These are phyloP conservation scores for Zasmidium cellare DNA, from an alignment of 2,329 filamentous ascomycete genomes.

Conservation along the genomic window DNA sequence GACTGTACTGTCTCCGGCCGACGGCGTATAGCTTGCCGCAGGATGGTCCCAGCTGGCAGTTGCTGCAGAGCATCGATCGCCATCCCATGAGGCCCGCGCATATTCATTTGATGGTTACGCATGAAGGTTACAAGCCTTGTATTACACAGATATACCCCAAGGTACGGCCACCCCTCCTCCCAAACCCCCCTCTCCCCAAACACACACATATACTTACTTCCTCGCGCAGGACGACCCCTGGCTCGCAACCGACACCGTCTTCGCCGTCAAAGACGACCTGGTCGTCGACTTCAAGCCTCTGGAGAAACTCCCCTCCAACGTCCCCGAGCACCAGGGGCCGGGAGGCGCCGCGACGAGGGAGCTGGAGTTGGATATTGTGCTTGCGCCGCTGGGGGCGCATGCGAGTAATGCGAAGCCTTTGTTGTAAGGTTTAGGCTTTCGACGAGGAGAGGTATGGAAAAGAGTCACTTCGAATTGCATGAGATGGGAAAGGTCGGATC, in stretches of 20 bases:
- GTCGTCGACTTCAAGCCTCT: constrained; percentile 59
- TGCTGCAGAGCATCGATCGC: constrained; percentile 56
- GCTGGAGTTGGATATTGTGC: constrained; percentile 61
- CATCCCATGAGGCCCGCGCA: constrained; percentile 63
- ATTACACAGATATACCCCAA: constrained; percentile 41
- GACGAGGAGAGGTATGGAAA: too few species aligned
- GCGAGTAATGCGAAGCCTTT: constrained; percentile 21
- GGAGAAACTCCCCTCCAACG: constrained; percentile 54
- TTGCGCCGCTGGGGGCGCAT: constrained; percentile 44
- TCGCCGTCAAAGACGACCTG: constrained; percentile 62
- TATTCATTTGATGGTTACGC: constrained; percentile 47
- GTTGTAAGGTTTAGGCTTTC: too few species aligned
- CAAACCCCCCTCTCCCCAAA: constrained; percentile 55
- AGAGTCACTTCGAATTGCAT: too few species aligned
- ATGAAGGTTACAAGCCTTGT: constrained; percentile 24
- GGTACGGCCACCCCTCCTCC: constrained; percentile 41
- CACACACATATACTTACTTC: too few species aligned
- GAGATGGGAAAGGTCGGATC: too few species aligned
- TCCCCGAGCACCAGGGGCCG: constrained; percentile 37
- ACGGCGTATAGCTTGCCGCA: constrained; percentile 71
- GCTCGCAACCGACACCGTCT: constrained; percentile 60
- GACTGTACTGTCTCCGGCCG: constrained; percentile 73
- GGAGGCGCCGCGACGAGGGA: constrained; percentile 41
- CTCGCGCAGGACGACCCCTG: constrained; percentile 57
- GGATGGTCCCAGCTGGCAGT: constrained; percentile 58